Conservation (phyloP, 164 flowering plant genomes). For the Tetracentron sinense region DNA sequence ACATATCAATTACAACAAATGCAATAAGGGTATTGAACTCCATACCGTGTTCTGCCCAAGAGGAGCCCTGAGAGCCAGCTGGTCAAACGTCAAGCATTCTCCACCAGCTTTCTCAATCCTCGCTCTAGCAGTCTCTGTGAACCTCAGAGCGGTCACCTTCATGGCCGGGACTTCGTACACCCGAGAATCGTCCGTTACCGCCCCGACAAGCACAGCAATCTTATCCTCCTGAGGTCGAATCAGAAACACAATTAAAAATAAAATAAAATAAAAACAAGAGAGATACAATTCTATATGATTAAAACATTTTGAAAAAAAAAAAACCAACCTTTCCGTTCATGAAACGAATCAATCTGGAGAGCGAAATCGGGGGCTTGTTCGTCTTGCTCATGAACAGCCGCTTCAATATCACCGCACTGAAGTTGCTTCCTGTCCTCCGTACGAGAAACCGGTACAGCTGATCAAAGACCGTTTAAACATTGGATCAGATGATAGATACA, state of each 20-base stretch:
- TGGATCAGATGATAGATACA: not conserved
- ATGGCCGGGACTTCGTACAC: conserved; percentile 42
- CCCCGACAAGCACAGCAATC: conserved; percentile 49
- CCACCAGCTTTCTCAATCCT: conserved; percentile 55
- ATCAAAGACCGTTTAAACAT: not conserved
- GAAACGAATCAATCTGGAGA: conserved; percentile 36
- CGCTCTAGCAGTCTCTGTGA: conserved; percentile 45
- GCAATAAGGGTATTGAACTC: not conserved
- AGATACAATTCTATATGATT: not conserved
- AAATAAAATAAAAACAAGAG: not conserved
- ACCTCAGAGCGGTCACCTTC: conserved; percentile 47
- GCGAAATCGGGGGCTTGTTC: conserved; percentile 47
- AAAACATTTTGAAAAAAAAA: not conserved
- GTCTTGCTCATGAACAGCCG: conserved; percentile 51
- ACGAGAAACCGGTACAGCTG: conserved; percentile 51
- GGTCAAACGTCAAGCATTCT: conserved; percentile 49
- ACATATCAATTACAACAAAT: not conserved
- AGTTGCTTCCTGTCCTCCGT: conserved; percentile 48
- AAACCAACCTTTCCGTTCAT: conserved; percentile 37
- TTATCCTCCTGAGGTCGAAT: conserved; percentile 26
- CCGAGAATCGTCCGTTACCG: conserved; percentile 41
- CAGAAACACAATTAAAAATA: not conserved
- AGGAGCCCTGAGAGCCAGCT: conserved; percentile 48
- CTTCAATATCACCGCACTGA: conserved; percentile 50
- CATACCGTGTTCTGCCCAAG: conserved; percentile 45